A percentile compares a stretch with the other conserved stretches of the same genome.
These are phyloP conservation scores for Astrothelium subdiscretum DNA, from an alignment of 495 filamentous ascomycete species.

Conservation along the genomic window DNA sequence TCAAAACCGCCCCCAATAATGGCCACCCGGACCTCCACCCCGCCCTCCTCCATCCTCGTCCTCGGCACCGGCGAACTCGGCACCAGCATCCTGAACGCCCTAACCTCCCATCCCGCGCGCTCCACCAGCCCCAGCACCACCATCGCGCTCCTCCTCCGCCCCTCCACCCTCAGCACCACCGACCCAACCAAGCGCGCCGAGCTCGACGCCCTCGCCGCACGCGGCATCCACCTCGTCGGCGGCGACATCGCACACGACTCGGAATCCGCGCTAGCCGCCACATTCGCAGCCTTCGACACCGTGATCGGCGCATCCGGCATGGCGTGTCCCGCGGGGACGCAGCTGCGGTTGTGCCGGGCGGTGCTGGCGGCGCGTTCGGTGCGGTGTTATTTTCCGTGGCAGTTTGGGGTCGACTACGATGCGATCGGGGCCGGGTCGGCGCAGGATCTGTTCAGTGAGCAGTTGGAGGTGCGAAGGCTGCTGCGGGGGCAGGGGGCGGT, in stretches of 20 bases:
- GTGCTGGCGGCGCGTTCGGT: constrained; percentile 34
- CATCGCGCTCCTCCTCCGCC: constrained; percentile 41
- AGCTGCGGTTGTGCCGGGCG: constrained; percentile 39
- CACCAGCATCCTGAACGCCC: constrained; percentile 37
- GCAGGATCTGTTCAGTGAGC: constrained; percentile 51
- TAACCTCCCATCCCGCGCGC: constrained; percentile 32
- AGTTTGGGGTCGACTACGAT: constrained; percentile 57
- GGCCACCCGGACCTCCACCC: no score
- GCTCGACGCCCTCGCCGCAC: constrained; percentile 19
- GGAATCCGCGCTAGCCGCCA: constrained; percentile 27
- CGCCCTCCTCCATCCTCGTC: constrained; percentile 47
- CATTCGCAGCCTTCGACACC: constrained; percentile 38
- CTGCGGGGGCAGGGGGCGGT: constrained; percentile 33
- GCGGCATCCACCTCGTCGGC: constrained; percentile 31
- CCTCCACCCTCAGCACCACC: constrained; percentile 26
- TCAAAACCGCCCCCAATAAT: no score
- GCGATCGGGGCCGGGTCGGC: constrained; percentile 41
- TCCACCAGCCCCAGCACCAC: constrained; percentile 12
- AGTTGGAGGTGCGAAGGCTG: constrained; percentile 42
- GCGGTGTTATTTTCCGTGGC: constrained; percentile 47
- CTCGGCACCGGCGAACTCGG: constrained; percentile 54
- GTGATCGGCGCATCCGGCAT: constrained; percentile 48
- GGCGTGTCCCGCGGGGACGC: constrained; percentile 36
- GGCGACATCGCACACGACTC: constrained; percentile 37
- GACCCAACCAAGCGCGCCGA: constrained; percentile 17